Base-by-base conservation (phyloP, 2,329 filamentous ascomycete genomes). In the Lecanicillium sp. region DNA sequence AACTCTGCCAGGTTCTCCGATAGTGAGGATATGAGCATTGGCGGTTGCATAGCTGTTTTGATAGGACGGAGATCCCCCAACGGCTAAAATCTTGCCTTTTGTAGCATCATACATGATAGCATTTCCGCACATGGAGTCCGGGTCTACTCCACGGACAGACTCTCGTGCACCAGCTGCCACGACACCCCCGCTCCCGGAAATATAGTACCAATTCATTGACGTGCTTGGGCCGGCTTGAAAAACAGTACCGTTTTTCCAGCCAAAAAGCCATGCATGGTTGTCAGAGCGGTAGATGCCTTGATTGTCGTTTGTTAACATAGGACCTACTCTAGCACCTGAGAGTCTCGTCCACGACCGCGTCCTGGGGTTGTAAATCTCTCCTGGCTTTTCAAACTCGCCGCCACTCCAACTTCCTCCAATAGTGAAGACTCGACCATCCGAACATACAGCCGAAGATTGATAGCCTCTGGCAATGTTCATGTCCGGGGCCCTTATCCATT, bases 101-200 rank as follows among this genome's bases (percentile, higher is more conserved):
- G 73, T 65, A 19, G 73, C 71, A 47, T 78, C 73, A 45, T 70
- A 78, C 72, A 79, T 77, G 43, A 73, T 63, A 5, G 67, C 65
- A 34, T 65, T 68, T 11, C 72, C 75, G 41, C 63, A 67, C 75
- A 79, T 79, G 3, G 71, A 64, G 9, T 62, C 52, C 20, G 66
- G 64, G 7, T 59, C 58, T 16, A 53, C 57, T 4, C 71, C 47
- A 0, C 47, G 40, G 58, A 3, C 33, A 15, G 41, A 36, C 6
- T 31, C 33, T 9, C 41, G 36, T 14, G 43, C 55, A 0, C 72
- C 72, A 1, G 71, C 72, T 9, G 50, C 44, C 3, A 47, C 45
- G 13, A 62, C 49, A 13, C 51, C 50, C 2, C 74, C 73, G 22
- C 51, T 53, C 5, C 64, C 66, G 2, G 48, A 48, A 0, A 65